phyloP scores from a whole-genome alignment of 345 rosid species.

The Physaria fendleri region DNA sequence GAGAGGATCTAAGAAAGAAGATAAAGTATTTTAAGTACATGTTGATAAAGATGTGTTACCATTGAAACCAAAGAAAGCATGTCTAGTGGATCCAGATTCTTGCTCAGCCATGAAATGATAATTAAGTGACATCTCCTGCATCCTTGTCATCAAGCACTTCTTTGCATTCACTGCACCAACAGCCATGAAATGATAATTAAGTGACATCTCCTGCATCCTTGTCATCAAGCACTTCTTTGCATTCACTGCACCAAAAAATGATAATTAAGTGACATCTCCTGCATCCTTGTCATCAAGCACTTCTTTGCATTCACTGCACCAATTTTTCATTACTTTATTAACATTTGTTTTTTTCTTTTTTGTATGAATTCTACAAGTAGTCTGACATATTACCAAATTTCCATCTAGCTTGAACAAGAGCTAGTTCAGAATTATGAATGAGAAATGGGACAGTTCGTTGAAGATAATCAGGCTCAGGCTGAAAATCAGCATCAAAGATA shows the following conservation, averaged over 20 bases:
- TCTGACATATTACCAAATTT: conserved; percentile 39
- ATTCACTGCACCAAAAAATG: conserved; percentile 31
- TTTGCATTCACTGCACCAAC: no score
- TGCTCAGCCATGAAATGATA: no score
- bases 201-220: conserved; percentile 39
- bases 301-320: no score
- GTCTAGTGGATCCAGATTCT: conserved; percentile 67
- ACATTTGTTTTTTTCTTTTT: no score
- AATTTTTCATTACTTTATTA: no score
- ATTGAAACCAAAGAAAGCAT: conserved; percentile 36
- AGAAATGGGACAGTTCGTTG: conserved; percentile 42
- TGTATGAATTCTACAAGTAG: not conserved
- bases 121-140: no score
- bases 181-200: conserved; percentile 36
- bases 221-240: conserved; percentile 37
- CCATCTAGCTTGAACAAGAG: conserved; percentile 57
- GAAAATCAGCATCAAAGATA: conserved; percentile 55
- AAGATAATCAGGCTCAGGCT: conserved; percentile 45
- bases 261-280: no score
- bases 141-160: no score
- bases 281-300: no score
- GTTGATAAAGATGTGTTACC: conserved; percentile 16
- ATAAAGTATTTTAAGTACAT: conserved; percentile 3
- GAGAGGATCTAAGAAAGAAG: not conserved
- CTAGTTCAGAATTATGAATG: conserved; percentile 37